phyloP scores from a whole-genome alignment of 306 rosid species.

The Cucumis sativus region Cucumber_9930_V3 NC_026658.2:4819001-4819500 shows the following conservation, averaged over 20 bases:
- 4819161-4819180: not conserved
- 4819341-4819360: too few relatives aligned
- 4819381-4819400: too few relatives aligned
- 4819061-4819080: not conserved
- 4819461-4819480: too few relatives aligned
- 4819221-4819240: not conserved
- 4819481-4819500: too few relatives aligned
- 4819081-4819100: not conserved
- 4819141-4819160: not conserved
- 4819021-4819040: not conserved
- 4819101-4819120: not conserved
- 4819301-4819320: too few relatives aligned
- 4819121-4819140: not conserved
- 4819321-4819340: too few relatives aligned
- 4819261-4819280: not conserved
- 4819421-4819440: too few relatives aligned
- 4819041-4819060: not conserved
- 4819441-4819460: too few relatives aligned
- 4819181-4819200: not conserved
- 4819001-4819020: not conserved
- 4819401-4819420: too few relatives aligned
- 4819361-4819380: too few relatives aligned
- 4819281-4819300: too few relatives aligned
- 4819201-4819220: not conserved
- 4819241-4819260: not conserved